Conservation (phyloP, 192 early-diverging fungal genomes). For the Lobosporangium transversale region DNA sequence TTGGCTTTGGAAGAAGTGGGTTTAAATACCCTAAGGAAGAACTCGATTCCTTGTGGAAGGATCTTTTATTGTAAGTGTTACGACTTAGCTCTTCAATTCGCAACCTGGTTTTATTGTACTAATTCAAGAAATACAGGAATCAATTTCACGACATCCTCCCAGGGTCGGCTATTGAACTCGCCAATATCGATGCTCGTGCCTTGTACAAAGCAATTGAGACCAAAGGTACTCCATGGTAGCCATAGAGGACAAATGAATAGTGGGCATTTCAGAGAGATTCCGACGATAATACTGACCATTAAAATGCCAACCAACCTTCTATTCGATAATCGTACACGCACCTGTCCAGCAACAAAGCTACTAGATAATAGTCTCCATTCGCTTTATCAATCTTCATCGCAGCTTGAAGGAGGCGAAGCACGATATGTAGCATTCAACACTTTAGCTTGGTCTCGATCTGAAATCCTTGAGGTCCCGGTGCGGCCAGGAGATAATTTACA, state of each 20-base stretch:
- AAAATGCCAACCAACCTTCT: too few relatives aligned
- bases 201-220: constrained; percentile 55
- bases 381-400: constrained; percentile 39
- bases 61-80: constrained; percentile 74
- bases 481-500: constrained; percentile 48
- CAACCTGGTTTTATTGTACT: not conserved
- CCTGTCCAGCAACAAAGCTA: too few relatives aligned
- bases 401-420: not conserved
- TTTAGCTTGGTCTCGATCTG: constrained; percentile 73
- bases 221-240: constrained; percentile 19
- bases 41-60: constrained; percentile 89
- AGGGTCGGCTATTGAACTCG: constrained; percentile 89
- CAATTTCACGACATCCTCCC: constrained; percentile 99
- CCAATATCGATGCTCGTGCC: constrained; percentile 85
- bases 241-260: too few relatives aligned
- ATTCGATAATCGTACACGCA: too few relatives aligned
- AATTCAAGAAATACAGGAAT: constrained; percentile 54
- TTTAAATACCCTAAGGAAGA: constrained; percentile 77
- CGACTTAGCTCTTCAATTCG: not conserved
- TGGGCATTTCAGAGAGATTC: too few relatives aligned
- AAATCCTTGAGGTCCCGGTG: constrained; percentile 72
- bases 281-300: too few relatives aligned
- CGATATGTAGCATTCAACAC: constrained; percentile 70
- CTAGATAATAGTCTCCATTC: constrained; percentile 56
- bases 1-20: not conserved